Evolutionary conservation across 495 filamentous ascomycete species (phyloP).

Genomic region (Aspergillus campestris): DNA sequence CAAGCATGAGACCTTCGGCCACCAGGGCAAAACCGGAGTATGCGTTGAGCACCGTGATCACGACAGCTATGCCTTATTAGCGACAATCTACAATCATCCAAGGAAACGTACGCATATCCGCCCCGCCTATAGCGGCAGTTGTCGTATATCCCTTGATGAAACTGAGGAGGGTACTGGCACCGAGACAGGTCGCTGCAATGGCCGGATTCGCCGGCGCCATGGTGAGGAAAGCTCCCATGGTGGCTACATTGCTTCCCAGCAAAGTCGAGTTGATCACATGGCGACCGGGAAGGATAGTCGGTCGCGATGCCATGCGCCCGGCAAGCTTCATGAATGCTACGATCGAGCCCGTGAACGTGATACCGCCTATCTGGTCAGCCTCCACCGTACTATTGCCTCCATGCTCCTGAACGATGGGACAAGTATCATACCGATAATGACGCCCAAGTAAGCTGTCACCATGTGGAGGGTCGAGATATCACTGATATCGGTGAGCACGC

Average conservation of each 20-base stretch:
- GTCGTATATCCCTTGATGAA: slow-evolving; percentile 79
- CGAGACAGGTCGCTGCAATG: slow-evolving; percentile 64
- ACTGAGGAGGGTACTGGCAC: slow-evolving; percentile 63
- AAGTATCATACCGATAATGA: slow-evolving; percentile 50
- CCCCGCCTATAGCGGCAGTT: slow-evolving; percentile 75
- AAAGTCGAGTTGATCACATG: slow-evolving; percentile 64
- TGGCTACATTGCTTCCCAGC: slow-evolving; percentile 61
- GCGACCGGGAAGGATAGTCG: slow-evolving; percentile 56
- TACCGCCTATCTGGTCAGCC: slow-evolving; percentile 39
- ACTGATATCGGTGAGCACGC: slow-evolving; percentile 59
- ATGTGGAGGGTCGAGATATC: slow-evolving; percentile 65
- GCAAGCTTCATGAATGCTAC: slow-evolving; percentile 76
- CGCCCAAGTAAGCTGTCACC: slow-evolving; percentile 70
- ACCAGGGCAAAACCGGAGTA: slow-evolving; percentile 80
- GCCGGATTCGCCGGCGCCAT: slow-evolving; percentile 64
- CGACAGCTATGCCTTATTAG: slow-evolving; percentile 43
- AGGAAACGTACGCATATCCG: slow-evolving; percentile 55
- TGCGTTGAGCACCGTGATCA: slow-evolving; percentile 77
- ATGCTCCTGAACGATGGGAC: background rate
- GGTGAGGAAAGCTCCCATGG: slow-evolving; percentile 70
- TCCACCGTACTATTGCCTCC: too few species aligned
- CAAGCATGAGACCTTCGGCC: slow-evolving; percentile 80
- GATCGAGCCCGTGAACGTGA: slow-evolving; percentile 78
- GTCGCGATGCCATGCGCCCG: slow-evolving; percentile 65
- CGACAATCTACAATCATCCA: background rate